These are phyloP conservation scores for Sugiyamaella paludigena DNA, from an alignment of 1,139 yeast genomes.

Conservation along the genomic window DNA sequence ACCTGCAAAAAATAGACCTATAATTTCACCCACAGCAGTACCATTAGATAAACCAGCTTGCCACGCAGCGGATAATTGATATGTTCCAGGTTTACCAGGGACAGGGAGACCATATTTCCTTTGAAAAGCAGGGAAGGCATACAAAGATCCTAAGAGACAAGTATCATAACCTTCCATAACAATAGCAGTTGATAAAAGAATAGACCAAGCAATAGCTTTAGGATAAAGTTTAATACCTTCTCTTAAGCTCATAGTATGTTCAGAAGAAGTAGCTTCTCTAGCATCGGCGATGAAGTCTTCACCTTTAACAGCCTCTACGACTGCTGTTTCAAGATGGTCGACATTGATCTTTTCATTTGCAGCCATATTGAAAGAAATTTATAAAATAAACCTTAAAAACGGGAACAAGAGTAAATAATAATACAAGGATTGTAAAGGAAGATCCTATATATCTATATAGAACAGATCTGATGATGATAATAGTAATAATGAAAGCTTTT, in stretches of 20 bases:
- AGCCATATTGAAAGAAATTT: too few relatives aligned
- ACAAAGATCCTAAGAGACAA: slow-evolving; percentile 42
- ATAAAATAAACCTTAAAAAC: too few relatives aligned
- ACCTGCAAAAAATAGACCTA: slow-evolving; percentile 21
- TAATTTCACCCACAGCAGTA: slow-evolving; percentile 15
- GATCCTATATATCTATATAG: too few relatives aligned
- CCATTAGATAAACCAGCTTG: slow-evolving; percentile 23
- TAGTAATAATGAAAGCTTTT: too few relatives aligned
- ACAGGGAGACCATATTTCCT: slow-evolving; percentile 41
- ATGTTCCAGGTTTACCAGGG: slow-evolving; percentile 34
- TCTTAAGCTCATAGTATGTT: slow-evolving; percentile 29
- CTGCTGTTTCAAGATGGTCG: neutral
- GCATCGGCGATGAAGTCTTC: slow-evolving; percentile 11
- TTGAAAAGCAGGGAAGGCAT: slow-evolving; percentile 44
- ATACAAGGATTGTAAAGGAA: too few relatives aligned
- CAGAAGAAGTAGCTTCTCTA: slow-evolving; percentile 12
- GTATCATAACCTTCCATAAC: slow-evolving; percentile 53
- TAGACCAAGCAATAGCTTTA: slow-evolving; percentile 48
- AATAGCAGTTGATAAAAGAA: slow-evolving; percentile 43
- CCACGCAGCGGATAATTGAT: slow-evolving; percentile 43
- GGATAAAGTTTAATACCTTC: slow-evolving; percentile 40
- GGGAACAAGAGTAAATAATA: too few relatives aligned
- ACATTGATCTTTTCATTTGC: neutral
- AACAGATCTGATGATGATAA: too few relatives aligned
- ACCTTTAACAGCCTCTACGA: neutral